Evolutionary conservation across 2,329 filamentous ascomycete genomes (phyloP), one percentile per base, ranked within the genome.

Genomic region (Aureobasidium namibiae): DNA sequence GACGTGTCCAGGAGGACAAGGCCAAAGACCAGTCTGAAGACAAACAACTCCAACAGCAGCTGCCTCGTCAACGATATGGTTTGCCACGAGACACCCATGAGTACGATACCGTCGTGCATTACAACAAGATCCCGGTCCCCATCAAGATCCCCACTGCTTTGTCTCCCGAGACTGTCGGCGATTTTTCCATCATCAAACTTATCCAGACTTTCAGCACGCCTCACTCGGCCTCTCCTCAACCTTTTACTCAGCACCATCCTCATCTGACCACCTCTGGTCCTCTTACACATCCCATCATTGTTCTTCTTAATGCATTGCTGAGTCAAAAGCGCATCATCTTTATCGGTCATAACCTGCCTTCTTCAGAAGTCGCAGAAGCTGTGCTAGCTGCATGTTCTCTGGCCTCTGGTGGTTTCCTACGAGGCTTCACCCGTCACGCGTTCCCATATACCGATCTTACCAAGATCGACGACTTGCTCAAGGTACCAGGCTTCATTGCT

Each of bases 391-490:
- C 94, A 1, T 99, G 94, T 72, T 90, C 94, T 11, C 80, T 99
- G 48, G 92, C 89, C 14, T 96, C 92, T 13, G 94, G 94, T 11
- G 92, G 94, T 6, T 79, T 96, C n/a, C 78, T 99, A 36, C 83
- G 92, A 60, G 94, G 94, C 29, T 99, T 99, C 73, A 96, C 92
- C 9, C 84, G 94, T 18, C 90, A 97, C 74, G 94, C 94, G 0
- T 99, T 99, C 70, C 94, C 94, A 2, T 99, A 99, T 70, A 99
- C 94, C 1, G 94, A 99, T 75, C 80, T 99, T 44, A 96, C 91
- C 64, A 99, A 99, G 75, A 92, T 99, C 61, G 94, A 99, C 65
- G 94, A 97, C 70, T 81, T 99, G 11, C 81, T 99, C 49, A 92
- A 95, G 67, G 94, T 99, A 0, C 92, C 94, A 7, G 94, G 94